A percentile compares a stretch with the other conserved stretches of the same genome.
phyloP scores from a whole-genome alignment of 83 land plant genomes.

The Picea abies region DNA sequence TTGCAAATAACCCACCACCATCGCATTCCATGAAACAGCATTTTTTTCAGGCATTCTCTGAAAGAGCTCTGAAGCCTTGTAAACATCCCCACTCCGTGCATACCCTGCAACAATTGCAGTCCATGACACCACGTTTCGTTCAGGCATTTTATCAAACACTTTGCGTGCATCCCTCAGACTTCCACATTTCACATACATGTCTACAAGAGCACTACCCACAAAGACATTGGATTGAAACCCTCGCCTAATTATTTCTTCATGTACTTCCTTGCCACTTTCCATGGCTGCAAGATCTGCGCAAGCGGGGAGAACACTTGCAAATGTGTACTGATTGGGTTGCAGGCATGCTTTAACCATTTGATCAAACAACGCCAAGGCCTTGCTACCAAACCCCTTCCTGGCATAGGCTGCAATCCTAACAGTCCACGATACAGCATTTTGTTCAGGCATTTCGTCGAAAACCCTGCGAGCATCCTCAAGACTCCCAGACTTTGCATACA shows the following conservation, averaged over 20 bases:
- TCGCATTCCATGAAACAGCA: slow-evolving; percentile 61
- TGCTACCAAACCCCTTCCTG: not conserved
- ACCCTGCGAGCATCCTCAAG: slow-evolving; percentile 11
- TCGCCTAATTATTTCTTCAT: slow-evolving; percentile 23
- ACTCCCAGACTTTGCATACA: slow-evolving; percentile 20
- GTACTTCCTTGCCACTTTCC: slow-evolving; percentile 23
- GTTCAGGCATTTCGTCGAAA: slow-evolving; percentile 20
- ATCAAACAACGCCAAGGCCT: slow-evolving; percentile 27
- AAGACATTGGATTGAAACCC: slow-evolving; percentile 28
- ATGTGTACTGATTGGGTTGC: slow-evolving; percentile 40
- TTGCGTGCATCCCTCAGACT: slow-evolving; percentile 25
- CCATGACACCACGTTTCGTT: slow-evolving; percentile 49
- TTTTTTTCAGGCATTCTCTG: slow-evolving; percentile 39
- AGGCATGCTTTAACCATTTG: slow-evolving; percentile 25
- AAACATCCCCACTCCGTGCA: slow-evolving; percentile 29
- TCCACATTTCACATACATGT: slow-evolving; percentile 51
- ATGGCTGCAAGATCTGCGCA: slow-evolving; percentile 10
- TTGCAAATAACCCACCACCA: slow-evolving; percentile 48
- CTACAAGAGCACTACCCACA: slow-evolving; percentile 36
- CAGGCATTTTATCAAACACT: slow-evolving; percentile 42
- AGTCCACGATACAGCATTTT: slow-evolving; percentile 43
- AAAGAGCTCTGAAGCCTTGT: slow-evolving; percentile 36
- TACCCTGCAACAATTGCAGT: slow-evolving; percentile 56
- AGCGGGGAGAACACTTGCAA: slow-evolving; percentile 31
- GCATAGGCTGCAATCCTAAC: slow-evolving; percentile 50